phyloP scores from a whole-genome alignment of 768 basidiomycete species.

The Kwoniella europaea region DNA sequence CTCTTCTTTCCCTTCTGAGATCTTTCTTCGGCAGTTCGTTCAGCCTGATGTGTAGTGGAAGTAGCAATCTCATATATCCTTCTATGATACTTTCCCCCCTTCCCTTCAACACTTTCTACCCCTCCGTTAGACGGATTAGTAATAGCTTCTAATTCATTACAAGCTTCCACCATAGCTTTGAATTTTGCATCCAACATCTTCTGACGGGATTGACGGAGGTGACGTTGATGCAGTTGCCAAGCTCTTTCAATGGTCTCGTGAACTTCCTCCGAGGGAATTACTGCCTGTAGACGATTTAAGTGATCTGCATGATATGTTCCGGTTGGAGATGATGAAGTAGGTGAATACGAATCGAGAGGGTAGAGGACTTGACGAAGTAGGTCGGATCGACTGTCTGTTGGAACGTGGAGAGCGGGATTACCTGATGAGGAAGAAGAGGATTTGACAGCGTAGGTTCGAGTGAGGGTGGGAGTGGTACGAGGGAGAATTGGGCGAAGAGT shows the following conservation, averaged over 20 bases:
- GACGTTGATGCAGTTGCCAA: conserved; percentile 80
- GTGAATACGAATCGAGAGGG: conserved; percentile 68
- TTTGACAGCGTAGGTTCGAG: conserved; percentile 19
- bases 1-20: conserved; percentile 68
- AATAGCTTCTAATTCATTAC: conserved; percentile 74
- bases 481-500: background rate
- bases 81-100: conserved; percentile 51
- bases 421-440: conserved; percentile 9
- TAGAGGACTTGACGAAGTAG: conserved; percentile 79
- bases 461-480: background rate
- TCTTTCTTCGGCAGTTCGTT: conserved; percentile 53
- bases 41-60: conserved; percentile 62
- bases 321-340: conserved; percentile 69
- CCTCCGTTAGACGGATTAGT: conserved; percentile 68
- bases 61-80: conserved; percentile 42
- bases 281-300: conserved; percentile 72
- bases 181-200: conserved; percentile 77
- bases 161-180: conserved; percentile 78
- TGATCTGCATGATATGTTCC: conserved; percentile 86
- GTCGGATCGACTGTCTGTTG: conserved; percentile 58
- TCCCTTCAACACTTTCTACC: conserved; percentile 63
- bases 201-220: conserved; percentile 71
- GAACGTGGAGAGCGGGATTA: conserved; percentile 31
- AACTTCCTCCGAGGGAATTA: conserved; percentile 86
- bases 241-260: conserved; percentile 92